Conservation (phyloP, 768 basidiomycete species). For the Lactarius hengduanensis region DNA sequence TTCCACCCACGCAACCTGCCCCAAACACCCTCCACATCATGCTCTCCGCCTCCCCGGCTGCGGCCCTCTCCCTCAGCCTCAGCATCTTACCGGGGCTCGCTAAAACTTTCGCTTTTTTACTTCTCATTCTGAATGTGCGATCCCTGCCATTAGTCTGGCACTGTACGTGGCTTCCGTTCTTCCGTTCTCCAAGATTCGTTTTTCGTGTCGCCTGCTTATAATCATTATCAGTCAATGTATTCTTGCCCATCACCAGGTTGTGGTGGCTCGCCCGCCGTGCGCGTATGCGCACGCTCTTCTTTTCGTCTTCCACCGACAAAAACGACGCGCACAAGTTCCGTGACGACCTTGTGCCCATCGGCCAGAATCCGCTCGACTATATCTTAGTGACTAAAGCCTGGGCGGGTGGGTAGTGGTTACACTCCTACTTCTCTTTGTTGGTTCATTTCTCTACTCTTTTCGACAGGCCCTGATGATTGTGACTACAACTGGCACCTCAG, state of each 20-base stretch:
- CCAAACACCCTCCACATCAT: neutral
- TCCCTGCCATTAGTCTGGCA: constrained; percentile 29
- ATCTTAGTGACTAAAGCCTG: constrained; percentile 25
- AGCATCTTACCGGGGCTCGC: constrained; percentile 17
- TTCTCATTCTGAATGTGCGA: constrained; percentile 9
- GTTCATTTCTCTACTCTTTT: neutral
- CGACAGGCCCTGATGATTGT: constrained; percentile 63
- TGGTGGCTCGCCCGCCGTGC: constrained; percentile 8
- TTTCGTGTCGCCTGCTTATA: neutral
- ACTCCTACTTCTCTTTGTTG: neutral
- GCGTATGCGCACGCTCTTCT: constrained; percentile 14
- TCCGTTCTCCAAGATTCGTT: neutral
- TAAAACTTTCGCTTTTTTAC: constrained; percentile 8
- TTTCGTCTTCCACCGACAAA: constrained; percentile 12
- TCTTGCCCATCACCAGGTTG: constrained; percentile 15
- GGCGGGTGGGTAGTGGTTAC: constrained; percentile 23
- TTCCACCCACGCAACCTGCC: too few species aligned
- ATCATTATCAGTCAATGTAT: constrained; percentile 16
- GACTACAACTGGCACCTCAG: constrained; percentile 77
- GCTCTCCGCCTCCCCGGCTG: neutral
- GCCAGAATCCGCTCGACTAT: constrained; percentile 31
- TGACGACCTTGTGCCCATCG: constrained; percentile 28
- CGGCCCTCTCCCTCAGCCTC: constrained; percentile 4
- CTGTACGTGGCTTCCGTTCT: constrained; percentile 15
- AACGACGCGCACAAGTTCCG: constrained; percentile 11